These are phyloP conservation scores for Mycena sanguinolenta DNA, from an alignment of 768 basidiomycete species.

Conservation along the genomic window DNA sequence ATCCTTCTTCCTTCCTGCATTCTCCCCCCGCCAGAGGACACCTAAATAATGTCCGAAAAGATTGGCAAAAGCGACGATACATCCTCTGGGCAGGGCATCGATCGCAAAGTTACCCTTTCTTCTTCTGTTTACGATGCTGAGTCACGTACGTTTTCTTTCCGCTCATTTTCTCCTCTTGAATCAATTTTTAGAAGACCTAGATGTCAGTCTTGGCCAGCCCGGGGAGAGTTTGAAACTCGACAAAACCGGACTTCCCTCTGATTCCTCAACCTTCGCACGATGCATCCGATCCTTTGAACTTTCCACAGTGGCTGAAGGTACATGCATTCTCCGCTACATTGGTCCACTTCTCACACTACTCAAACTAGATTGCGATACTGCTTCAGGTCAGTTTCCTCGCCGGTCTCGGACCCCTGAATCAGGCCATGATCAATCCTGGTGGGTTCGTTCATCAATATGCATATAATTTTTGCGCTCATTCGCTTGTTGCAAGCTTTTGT, in stretches of 20 bases:
- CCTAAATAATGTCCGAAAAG: conserved; percentile 23
- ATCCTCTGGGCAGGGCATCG: conserved; percentile 26
- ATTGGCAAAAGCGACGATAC: conserved; percentile 19
- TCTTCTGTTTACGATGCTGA: conserved; percentile 12
- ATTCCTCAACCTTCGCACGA: conserved; percentile 57
- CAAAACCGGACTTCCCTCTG: conserved; percentile 52
- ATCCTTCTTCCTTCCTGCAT: neutral
- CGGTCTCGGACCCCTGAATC: conserved; percentile 25
- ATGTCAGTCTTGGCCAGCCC: conserved; percentile 22
- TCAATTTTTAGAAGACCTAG: conserved; percentile 1
- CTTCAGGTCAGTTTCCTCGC: conserved; percentile 42
- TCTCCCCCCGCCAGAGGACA: neutral
- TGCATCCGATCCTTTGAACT: conserved; percentile 58
- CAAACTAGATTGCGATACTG: conserved; percentile 55
- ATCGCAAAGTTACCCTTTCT: conserved; percentile 13
- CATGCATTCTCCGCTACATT: neutral
- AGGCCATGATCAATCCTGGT: conserved; percentile 31
- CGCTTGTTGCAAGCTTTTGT: conserved; percentile 15
- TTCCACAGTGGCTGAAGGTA: conserved; percentile 55
- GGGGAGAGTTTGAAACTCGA: conserved; percentile 46
- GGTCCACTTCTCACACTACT: conserved; percentile 46
- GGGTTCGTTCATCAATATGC: neutral
- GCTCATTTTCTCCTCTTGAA: neutral
- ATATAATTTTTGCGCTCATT: neutral
- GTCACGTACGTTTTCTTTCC: conserved; percentile 12